Percentiles rank a stretch among this genome's conserved stretches.
These are phyloP conservation scores for Fraxinus angustifolia DNA, from an alignment of 305 asterid species.

Conservation along the genomic window DNA sequence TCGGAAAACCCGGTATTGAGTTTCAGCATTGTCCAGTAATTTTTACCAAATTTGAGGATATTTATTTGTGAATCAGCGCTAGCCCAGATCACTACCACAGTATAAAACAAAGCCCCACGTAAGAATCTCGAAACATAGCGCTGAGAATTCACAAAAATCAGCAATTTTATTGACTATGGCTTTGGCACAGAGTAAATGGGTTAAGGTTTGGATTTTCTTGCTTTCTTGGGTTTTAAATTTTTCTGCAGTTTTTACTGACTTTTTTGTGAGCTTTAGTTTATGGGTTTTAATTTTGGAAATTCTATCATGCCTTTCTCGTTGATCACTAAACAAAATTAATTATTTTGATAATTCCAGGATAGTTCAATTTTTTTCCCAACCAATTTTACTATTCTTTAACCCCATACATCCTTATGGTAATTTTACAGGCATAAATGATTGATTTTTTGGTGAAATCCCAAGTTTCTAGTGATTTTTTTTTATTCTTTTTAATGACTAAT, in stretches of 20 bases:
- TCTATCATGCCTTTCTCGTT: neutral
- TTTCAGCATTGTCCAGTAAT: neutral
- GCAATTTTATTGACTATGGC: conserved; percentile 29
- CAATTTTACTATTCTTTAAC: neutral
- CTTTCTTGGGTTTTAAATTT: neutral
- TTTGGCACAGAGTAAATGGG: conserved; percentile 38
- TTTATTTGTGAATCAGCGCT: neutral
- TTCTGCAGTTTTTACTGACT: neutral
- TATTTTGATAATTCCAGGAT: neutral
- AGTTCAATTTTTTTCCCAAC: neutral
- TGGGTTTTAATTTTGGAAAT: neutral
- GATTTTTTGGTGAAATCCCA: neutral
- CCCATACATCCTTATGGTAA: neutral
- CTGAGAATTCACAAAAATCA: neutral
- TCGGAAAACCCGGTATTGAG: neutral
- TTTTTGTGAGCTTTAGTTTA: neutral
- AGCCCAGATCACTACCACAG: neutral
- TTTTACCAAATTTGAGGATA: neutral
- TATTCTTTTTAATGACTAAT: neutral
- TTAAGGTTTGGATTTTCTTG: conserved; percentile 27
- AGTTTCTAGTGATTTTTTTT: neutral
- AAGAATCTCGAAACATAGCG: neutral
- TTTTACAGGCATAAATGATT: neutral
- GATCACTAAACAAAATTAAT: neutral
- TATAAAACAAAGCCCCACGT: neutral